Evolutionary conservation across 2,329 filamentous ascomycete genomes (phyloP).

Genomic region (Elsinoe batatas): DNA sequence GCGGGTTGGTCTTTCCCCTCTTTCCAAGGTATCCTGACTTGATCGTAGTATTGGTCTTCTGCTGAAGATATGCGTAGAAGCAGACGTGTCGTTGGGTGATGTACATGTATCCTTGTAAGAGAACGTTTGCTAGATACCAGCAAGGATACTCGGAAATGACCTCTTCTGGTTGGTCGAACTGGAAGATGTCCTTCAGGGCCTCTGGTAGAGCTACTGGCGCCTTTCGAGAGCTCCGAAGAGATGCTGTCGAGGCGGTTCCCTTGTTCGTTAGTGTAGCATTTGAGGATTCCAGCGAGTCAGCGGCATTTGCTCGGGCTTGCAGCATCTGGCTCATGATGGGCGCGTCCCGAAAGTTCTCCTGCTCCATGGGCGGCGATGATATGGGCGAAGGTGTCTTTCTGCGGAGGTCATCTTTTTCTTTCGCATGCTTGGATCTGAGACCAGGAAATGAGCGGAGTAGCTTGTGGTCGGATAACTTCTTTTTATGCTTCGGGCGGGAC

Average conservation of each 20-base stretch:
- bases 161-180: slow-evolving; percentile 70
- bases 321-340: slow-evolving; percentile 67
- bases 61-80: slow-evolving; percentile 95
- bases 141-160: slow-evolving; percentile 74
- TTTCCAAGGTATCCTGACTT: slow-evolving; percentile 88
- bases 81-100: slow-evolving; percentile 88
- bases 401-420: slow-evolving; percentile 23
- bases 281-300: slow-evolving; percentile 21
- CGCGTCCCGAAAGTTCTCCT: slow-evolving; percentile 41
- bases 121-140: slow-evolving; percentile 81
- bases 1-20: slow-evolving; percentile 76
- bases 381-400: slow-evolving; percentile 15
- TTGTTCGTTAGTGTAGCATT: slow-evolving; percentile 21
- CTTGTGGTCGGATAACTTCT: slow-evolving; percentile 55
- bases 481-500: slow-evolving; percentile 38
- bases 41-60: slow-evolving; percentile 67
- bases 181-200: slow-evolving; percentile 53
- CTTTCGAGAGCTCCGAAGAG: slow-evolving; percentile 8
- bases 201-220: slow-evolving; percentile 13
- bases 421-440: slow-evolving; percentile 33
- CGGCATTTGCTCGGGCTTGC: slow-evolving; percentile 23
- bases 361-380: slow-evolving; percentile 18
- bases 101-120: slow-evolving; percentile 92
- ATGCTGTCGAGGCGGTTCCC: slow-evolving; percentile 14
- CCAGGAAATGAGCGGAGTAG: slow-evolving; percentile 57